Evolutionary conservation across 2,329 filamentous ascomycete species (phyloP).

Genomic region (Zelopaecilomyces penicillatus): DNA sequence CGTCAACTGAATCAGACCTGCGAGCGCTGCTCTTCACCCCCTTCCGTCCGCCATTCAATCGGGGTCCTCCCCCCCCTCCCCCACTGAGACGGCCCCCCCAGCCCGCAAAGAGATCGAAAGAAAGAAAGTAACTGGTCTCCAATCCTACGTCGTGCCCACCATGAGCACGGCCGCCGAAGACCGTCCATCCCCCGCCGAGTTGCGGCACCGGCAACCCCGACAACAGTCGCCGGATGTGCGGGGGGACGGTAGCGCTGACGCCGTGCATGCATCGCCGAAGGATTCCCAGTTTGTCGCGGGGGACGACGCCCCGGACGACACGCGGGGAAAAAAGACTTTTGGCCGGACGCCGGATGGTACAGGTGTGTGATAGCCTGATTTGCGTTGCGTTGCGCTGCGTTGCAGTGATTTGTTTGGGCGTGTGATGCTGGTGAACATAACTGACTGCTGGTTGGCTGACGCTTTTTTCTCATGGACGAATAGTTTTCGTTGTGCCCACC

Average conservation of each 20-base stretch:
- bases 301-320: conserved; percentile 1
- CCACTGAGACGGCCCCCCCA: no score
- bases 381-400: no score
- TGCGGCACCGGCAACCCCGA: conserved; percentile 22
- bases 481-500: conserved; percentile 90
- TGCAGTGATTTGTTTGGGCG: no score
- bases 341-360: conserved; percentile 85
- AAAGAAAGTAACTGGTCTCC: background rate
- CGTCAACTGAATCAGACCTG: no score
- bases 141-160: conserved; percentile 6
- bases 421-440: conserved; percentile 6
- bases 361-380: conserved; percentile 48
- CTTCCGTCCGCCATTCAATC: no score
- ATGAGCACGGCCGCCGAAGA: conserved; percentile 25
- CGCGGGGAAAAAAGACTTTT: conserved; percentile 62
- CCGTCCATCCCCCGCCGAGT: conserved; percentile 13
- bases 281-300: background rate
- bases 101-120: no score
- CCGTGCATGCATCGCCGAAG: conserved; percentile 2
- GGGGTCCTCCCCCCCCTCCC: no score
- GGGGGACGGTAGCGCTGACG: background rate
- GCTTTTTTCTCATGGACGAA: background rate
- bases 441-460: conserved; percentile 7
- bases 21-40: no score
- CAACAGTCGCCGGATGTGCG: conserved; percentile 2